A percentile compares a stretch with the other conserved stretches of the same genome.
phyloP scores from a whole-genome alignment of 2,329 filamentous ascomycete genomes.

The Paramyrothecium roridum region DNA sequence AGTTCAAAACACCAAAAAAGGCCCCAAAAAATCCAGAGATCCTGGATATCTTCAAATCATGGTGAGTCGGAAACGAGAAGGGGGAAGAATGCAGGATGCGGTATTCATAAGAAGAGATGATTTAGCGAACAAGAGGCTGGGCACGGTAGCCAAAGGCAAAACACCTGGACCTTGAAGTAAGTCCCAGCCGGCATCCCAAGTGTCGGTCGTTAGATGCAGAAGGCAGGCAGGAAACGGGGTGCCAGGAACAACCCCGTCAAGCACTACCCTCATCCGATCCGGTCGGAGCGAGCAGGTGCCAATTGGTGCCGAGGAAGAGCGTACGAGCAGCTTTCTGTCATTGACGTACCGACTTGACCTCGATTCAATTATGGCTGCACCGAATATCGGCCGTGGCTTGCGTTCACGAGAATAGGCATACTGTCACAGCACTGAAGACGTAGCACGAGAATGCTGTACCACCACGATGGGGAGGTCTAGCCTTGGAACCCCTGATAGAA shows the following conservation, averaged over 20 bases:
- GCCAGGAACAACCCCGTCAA: background rate
- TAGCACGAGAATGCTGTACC: background rate
- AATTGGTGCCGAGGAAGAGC: background rate
- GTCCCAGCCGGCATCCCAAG: no score
- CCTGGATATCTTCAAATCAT: constrained; percentile 34
- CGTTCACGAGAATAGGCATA: background rate
- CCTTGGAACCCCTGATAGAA: background rate
- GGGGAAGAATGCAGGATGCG: constrained; percentile 9
- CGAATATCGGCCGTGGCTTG: background rate
- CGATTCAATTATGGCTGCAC: background rate
- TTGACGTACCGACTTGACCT: background rate
- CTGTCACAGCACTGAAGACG: background rate
- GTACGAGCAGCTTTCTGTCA: background rate
- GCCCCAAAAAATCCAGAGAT: constrained; percentile 20
- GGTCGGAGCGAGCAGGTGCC: background rate
- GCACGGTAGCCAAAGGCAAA: background rate
- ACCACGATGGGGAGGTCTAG: background rate
- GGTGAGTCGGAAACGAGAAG: constrained; percentile 26
- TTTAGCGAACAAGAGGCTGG: background rate
- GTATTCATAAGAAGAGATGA: background rate
- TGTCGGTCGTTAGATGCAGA: background rate
- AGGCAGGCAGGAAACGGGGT: background rate
- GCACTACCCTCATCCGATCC: no score
- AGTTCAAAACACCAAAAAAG: constrained; percentile 43
- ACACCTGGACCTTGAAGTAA: background rate